These are phyloP conservation scores for Trichoderma koningii DNA, from an alignment of 2,329 filamentous ascomycete genomes.

Conservation along the genomic window DNA sequence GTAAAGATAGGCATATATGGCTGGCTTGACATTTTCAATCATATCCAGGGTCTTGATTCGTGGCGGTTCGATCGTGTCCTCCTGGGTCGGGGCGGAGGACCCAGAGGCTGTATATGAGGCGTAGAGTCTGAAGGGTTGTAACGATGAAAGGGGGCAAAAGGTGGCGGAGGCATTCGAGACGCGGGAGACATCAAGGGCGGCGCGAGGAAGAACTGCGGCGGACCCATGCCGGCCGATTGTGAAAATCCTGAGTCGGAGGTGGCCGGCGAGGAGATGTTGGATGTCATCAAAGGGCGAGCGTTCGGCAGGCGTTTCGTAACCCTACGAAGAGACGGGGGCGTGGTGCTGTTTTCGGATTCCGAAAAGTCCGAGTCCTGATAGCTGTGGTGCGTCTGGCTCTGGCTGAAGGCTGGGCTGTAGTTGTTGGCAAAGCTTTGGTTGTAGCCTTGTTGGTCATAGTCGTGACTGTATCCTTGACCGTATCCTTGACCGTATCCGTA, in stretches of 20 bases:
- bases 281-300: not conserved
- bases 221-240: not conserved
- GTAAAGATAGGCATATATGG: not conserved
- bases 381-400: conserved; percentile 15
- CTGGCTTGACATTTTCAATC: not conserved
- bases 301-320: conserved; percentile 24
- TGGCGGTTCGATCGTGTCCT: conserved; percentile 10
- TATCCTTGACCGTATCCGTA: not conserved
- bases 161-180: conserved; percentile 1
- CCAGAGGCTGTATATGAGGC: conserved; percentile 4
- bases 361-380: conserved; percentile 14
- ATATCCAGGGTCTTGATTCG: conserved; percentile 11
- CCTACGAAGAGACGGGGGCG: conserved; percentile 23
- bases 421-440: not conserved
- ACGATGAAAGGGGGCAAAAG: conserved; percentile 8
- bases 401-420: conserved; percentile 8
- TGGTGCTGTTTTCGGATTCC: conserved; percentile 10
- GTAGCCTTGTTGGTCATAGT: not conserved
- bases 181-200: conserved; percentile 20
- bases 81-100: conserved; percentile 14
- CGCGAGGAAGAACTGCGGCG: conserved; percentile 20
- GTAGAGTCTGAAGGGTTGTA: conserved; percentile 7
- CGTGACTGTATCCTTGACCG: not conserved
- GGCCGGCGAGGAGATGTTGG: conserved; percentile 18
- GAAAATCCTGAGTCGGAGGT: conserved; percentile 25